phyloP scores from a whole-genome alignment of 2,329 filamentous ascomycete species.

The Leptographium lundbergii region DNA sequence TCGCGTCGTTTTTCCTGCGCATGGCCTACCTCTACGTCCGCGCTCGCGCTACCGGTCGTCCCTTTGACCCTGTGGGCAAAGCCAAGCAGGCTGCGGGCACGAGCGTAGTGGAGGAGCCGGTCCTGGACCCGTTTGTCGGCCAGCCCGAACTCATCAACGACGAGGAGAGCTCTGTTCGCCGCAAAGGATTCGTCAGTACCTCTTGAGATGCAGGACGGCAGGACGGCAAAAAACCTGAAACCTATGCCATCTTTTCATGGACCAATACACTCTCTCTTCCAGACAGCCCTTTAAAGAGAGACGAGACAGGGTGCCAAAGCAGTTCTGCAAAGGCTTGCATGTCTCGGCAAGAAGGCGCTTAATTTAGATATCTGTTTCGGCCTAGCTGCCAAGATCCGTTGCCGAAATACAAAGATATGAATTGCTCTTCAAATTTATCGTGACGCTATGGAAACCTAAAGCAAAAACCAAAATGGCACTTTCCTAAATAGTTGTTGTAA shows the following conservation, averaged over 20 bases:
- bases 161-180: neutral
- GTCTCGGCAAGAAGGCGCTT: neutral
- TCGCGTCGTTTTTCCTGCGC: conserved; percentile 47
- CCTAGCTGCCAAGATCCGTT: neutral
- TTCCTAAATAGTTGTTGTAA: neutral
- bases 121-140: neutral
- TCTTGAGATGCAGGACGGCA: neutral
- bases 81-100: neutral
- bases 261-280: neutral
- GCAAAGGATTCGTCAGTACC: neutral
- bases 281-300: neutral
- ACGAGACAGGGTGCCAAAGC: neutral
- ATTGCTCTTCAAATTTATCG: neutral
- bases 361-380: neutral
- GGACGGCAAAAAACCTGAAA: too few species aligned
- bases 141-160: neutral
- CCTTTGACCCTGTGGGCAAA: conserved; percentile 54
- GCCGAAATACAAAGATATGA: neutral
- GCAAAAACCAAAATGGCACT: too few species aligned
- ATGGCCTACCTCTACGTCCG: conserved; percentile 43
- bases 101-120: neutral
- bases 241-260: too few species aligned
- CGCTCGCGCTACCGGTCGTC: conserved; percentile 44
- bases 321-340: neutral
- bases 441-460: neutral